phyloP scores from a whole-genome alignment of 2,329 filamentous ascomycete species.

The Pezicula neosporulosa region DNA sequence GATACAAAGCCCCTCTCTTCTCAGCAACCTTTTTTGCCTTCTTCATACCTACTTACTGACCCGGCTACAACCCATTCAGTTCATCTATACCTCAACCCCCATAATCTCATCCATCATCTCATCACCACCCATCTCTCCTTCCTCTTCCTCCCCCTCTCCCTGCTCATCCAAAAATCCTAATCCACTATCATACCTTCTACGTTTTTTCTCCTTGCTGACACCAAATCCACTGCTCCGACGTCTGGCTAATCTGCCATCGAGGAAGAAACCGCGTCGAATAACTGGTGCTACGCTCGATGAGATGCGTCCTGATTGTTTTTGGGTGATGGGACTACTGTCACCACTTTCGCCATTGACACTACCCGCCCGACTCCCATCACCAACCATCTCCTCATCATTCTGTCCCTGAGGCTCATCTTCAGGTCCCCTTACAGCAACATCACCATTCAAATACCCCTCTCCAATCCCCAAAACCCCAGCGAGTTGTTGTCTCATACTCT shows the following conservation, averaged over 20 bases:
- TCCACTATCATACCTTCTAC: constrained; percentile 52
- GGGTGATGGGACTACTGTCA: background rate
- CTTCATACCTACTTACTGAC: no score
- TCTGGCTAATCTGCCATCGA: constrained; percentile 13
- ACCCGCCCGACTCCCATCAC: no score
- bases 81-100: no score
- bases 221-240: background rate
- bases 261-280: constrained; percentile 15
- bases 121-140: background rate
- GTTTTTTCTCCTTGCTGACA: constrained; percentile 20
- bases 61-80: no score
- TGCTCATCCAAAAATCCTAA: constrained; percentile 54
- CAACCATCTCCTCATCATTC: background rate
- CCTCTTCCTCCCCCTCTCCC: constrained; percentile 25
- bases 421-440: constrained; percentile 4
- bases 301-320: background rate
- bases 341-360: background rate
- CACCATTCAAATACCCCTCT: constrained; percentile 35
- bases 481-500: constrained; percentile 49
- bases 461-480: constrained; percentile 44
- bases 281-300: constrained; percentile 2
- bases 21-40: no score
- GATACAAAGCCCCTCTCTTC: no score
- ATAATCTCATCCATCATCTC: no score
- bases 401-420: background rate